Base-by-base conservation (phyloP, 345 rosid species). In the Arabidopsis suecica region DNA sequence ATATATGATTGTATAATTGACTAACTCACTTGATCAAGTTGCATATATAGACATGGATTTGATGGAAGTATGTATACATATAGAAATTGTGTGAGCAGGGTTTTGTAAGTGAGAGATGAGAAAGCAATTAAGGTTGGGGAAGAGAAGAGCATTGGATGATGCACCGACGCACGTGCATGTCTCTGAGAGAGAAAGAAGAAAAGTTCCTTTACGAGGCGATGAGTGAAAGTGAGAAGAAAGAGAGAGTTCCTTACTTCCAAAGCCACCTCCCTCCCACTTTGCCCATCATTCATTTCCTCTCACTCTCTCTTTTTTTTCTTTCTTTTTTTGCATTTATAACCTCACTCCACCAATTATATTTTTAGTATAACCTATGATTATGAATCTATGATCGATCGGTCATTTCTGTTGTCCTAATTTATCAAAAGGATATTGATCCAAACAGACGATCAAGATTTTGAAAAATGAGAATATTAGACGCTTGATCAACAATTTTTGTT, bases 161-260 rank as follows among this genome's bases (percentile, higher is more conserved):
- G 76, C 82, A 83, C 83, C 65, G 80, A 83, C 73, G 83, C 90
- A 87, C 85, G 89, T 86, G 93, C 86, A 45, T 68, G 32, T 18
- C 40, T 63, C 55, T 36, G 61, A 58, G 82, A 44, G 14, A 13
- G 38, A 55, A 28, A 30, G 20, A 55, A 80, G 79, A 74, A 77
- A 85, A 55, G 83, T 81, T 87, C 85, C 65, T 89, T 89, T 83
- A 78, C 90, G 84, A 87, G 92, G 90, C 80, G 82, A 58, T 71
- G 78, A 78, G 69, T 61, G 79, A 73, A 60, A 60, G 59, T 71
- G 34, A 28, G 65, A 58, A 14, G 28, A 33, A 34, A 69, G 70
- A 76, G 75, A 76, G 76, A 71, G 32, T 62, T 41, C 72, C 80
- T 77, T 77, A 71, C 57, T 70, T 70, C 80, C 76, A 77, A 77